Percentiles rank a stretch among this genome's conserved stretches.
These are phyloP conservation scores for Naganishia vishniacii DNA, from an alignment of 768 basidiomycete genomes.

Conservation along the genomic window DNA sequence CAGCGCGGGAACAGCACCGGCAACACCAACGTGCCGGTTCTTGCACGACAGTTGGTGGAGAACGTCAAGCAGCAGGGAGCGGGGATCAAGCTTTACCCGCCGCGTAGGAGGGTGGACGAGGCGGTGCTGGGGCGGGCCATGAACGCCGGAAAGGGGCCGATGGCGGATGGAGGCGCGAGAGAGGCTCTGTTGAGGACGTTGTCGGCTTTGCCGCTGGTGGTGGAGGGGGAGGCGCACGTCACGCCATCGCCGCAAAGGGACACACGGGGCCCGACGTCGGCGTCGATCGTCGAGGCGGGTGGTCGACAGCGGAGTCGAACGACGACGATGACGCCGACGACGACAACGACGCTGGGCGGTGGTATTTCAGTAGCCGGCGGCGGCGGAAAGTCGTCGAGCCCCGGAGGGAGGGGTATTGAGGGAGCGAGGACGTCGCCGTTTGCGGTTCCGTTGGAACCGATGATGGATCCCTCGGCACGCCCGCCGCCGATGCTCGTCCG, in stretches of 20 bases:
- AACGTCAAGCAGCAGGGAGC: background rate
- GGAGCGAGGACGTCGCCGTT: conserved; percentile 24
- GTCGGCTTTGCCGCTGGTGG: background rate
- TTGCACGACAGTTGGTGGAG: background rate
- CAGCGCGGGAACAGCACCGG: background rate
- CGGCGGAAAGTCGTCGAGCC: background rate
- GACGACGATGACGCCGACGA: background rate
- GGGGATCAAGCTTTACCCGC: too few species aligned
- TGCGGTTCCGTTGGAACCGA: conserved; percentile 41
- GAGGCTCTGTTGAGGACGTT: background rate
- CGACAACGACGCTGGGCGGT: background rate
- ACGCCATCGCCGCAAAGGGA: background rate
- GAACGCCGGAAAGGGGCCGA: background rate
- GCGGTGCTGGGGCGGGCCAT: too few species aligned
- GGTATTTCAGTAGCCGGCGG: background rate
- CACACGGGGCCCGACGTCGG: background rate
- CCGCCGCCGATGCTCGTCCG: conserved; percentile 44
- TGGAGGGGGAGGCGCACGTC: background rate
- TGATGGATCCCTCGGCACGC: conserved; percentile 36
- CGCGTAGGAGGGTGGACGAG: too few species aligned
- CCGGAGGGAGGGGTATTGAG: background rate
- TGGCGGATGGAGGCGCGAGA: background rate
- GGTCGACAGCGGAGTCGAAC: background rate
- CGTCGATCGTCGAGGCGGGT: background rate
- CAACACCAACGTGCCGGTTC: background rate